phyloP scores from a whole-genome alignment of 2,329 filamentous ascomycete species.

The Ceratocystis papillata region DNA sequence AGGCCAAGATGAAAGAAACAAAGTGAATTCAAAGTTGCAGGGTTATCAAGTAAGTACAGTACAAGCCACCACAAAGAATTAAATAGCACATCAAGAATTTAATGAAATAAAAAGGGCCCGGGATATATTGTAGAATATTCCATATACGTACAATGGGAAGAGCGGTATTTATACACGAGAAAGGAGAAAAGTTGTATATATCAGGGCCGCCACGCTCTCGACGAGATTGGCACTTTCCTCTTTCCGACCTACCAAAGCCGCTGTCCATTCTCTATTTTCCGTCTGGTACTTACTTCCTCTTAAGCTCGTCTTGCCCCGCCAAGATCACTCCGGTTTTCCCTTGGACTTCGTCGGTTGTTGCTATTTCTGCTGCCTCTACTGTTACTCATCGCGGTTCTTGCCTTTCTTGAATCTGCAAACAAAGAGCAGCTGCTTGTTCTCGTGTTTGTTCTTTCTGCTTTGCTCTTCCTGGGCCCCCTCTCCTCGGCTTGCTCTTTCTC shows the following conservation, averaged over 20 bases:
- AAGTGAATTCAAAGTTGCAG: not conserved
- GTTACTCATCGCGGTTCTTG: not conserved
- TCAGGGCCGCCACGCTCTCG: slow-evolving; percentile 3
- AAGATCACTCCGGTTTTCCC: not conserved
- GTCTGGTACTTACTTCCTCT: not conserved
- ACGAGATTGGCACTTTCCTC: not conserved
- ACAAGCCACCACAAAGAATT: no score
- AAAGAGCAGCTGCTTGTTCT: slow-evolving; percentile 1
- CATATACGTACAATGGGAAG: not conserved
- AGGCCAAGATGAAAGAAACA: not conserved
- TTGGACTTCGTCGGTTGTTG: not conserved
- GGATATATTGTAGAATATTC: not conserved
- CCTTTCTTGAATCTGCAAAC: not conserved
- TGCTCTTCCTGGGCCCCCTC: not conserved
- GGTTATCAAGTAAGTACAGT: no score
- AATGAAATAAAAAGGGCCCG: not conserved
- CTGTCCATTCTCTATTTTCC: not conserved
- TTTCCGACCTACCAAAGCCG: not conserved
- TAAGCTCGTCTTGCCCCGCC: no score
- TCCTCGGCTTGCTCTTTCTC: not conserved
- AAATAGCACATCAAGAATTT: no score
- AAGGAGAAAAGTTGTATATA: not conserved
- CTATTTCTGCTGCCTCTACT: not conserved
- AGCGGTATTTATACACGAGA: not conserved
- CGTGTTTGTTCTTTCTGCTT: not conserved